These are phyloP conservation scores for Exserohilum turcica DNA, from an alignment of 2,329 filamentous ascomycete genomes.

Conservation along the genomic window DNA sequence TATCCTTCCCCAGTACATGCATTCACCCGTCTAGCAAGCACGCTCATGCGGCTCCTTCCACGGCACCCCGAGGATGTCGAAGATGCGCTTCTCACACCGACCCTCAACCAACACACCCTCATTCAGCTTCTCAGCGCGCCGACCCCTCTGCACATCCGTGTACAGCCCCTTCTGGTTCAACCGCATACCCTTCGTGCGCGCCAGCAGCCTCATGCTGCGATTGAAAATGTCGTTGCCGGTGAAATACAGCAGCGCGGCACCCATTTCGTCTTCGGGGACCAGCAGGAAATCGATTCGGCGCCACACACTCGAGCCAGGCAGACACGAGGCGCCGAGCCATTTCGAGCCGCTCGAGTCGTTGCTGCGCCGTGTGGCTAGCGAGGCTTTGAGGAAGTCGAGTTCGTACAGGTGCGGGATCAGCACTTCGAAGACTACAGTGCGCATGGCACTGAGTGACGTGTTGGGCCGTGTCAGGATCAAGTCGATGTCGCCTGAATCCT, in stretches of 20 bases:
- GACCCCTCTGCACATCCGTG: slow-evolving; percentile 68
- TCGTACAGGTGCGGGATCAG: slow-evolving; percentile 67
- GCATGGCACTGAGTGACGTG: slow-evolving; percentile 61
- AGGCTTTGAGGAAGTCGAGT: slow-evolving; percentile 69
- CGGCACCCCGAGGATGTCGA: slow-evolving; percentile 79
- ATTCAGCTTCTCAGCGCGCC: slow-evolving; percentile 63
- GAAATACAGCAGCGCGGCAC: slow-evolving; percentile 90
- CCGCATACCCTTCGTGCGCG: slow-evolving; percentile 79
- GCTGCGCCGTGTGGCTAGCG: slow-evolving; percentile 65
- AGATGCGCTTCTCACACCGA: slow-evolving; percentile 76
- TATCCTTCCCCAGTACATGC: neutral
- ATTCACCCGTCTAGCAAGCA: slow-evolving; percentile 29
- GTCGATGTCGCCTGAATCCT: slow-evolving; percentile 80
- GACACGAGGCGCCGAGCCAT: slow-evolving; percentile 84
- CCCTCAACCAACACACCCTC: slow-evolving; percentile 76
- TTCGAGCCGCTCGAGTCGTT: slow-evolving; percentile 66
- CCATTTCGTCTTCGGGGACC: slow-evolving; percentile 78
- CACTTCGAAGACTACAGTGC: slow-evolving; percentile 63
- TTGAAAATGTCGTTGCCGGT: slow-evolving; percentile 97
- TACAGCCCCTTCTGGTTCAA: slow-evolving; percentile 85
- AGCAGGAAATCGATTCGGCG: slow-evolving; percentile 83
- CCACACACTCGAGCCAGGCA: slow-evolving; percentile 68
- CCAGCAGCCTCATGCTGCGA: slow-evolving; percentile 78
- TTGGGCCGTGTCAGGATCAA: slow-evolving; percentile 75
- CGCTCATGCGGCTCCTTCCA: slow-evolving; percentile 66